phyloP scores from a whole-genome alignment of 805 yeast genomes.

The Candida berthetii region DNA sequence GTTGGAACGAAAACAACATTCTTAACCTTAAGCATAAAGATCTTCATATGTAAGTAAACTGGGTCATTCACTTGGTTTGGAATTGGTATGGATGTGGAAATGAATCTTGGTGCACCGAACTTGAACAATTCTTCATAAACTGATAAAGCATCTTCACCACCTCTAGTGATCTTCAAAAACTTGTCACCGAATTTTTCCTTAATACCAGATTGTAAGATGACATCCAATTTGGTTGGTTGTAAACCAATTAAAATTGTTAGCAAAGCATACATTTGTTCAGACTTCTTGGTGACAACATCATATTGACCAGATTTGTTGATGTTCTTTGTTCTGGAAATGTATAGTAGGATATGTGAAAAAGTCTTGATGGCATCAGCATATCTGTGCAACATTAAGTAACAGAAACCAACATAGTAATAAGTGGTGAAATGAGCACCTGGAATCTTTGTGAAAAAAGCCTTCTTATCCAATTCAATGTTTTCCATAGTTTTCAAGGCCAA shows the following conservation, averaged over 20 bases:
- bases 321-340: conserved; percentile 39
- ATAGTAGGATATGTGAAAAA: conserved; percentile 39
- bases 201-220: conserved; percentile 33
- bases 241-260: conserved; percentile 39
- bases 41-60: conserved; percentile 32
- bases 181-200: conserved; percentile 43
- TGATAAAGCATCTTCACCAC: conserved; percentile 33
- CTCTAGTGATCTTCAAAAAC: conserved; percentile 32
- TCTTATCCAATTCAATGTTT: conserved; percentile 38
- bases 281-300: conserved; percentile 38
- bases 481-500: conserved; percentile 44
- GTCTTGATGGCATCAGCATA: conserved; percentile 44
- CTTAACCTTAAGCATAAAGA: conserved; percentile 36
- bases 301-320: conserved; percentile 36
- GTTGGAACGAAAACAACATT: conserved; percentile 31
- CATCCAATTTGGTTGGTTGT: conserved; percentile 41
- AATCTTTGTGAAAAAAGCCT: conserved; percentile 38
- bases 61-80: conserved; percentile 32
- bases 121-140: conserved; percentile 39
- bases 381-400: conserved; percentile 43
- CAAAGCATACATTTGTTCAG: conserved; percentile 46
- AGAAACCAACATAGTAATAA: conserved; percentile 44
- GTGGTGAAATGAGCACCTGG: conserved; percentile 45
- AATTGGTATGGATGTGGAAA: conserved; percentile 31
- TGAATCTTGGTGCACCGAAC: conserved; percentile 44